Evolutionary conservation across 108 stramenopile genomes (phyloP).

Genomic region (Asterionellopsis glacialis): DNA sequence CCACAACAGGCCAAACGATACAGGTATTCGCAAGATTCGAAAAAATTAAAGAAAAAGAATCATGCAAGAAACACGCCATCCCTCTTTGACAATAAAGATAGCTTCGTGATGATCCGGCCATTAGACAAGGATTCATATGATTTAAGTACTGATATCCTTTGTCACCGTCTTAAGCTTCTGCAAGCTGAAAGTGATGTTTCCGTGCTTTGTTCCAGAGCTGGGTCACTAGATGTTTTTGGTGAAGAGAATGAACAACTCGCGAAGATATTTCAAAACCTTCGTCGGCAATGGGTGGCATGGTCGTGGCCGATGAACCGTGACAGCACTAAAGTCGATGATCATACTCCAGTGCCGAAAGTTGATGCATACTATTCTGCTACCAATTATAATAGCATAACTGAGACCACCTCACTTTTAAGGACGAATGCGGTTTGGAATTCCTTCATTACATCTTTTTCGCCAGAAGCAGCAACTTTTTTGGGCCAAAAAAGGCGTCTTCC

Average conservation of each 20-base stretch:
- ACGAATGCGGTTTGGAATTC: too few relatives aligned
- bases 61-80: slow-evolving; percentile 19
- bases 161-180: slow-evolving; percentile 54
- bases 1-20: slow-evolving; percentile 70
- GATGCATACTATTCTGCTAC: slow-evolving; percentile 47
- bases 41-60: slow-evolving; percentile 20
- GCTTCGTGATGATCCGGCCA: slow-evolving; percentile 63
- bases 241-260: slow-evolving; percentile 26
- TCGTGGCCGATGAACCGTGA: slow-evolving; percentile 68
- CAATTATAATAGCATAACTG: too few relatives aligned
- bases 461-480: too few relatives aligned
- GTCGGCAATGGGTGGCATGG: slow-evolving; percentile 59
- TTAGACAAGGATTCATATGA: slow-evolving; percentile 61
- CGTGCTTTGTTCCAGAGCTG: slow-evolving; percentile 29
- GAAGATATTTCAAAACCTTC: slow-evolving; percentile 21
- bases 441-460: too few relatives aligned
- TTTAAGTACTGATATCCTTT: slow-evolving; percentile 52
- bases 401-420: too few relatives aligned
- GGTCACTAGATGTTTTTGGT: slow-evolving; percentile 26
- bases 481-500: too few relatives aligned
- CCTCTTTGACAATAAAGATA: slow-evolving; percentile 34
- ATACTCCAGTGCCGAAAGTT: slow-evolving; percentile 69
- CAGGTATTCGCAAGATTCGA: slow-evolving; percentile 23
- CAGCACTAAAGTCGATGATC: slow-evolving; percentile 49
- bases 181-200: slow-evolving; percentile 27